These are phyloP conservation scores for Podospora pseudocomata DNA, from an alignment of 495 filamentous ascomycete genomes.

Conservation along the genomic window DNA sequence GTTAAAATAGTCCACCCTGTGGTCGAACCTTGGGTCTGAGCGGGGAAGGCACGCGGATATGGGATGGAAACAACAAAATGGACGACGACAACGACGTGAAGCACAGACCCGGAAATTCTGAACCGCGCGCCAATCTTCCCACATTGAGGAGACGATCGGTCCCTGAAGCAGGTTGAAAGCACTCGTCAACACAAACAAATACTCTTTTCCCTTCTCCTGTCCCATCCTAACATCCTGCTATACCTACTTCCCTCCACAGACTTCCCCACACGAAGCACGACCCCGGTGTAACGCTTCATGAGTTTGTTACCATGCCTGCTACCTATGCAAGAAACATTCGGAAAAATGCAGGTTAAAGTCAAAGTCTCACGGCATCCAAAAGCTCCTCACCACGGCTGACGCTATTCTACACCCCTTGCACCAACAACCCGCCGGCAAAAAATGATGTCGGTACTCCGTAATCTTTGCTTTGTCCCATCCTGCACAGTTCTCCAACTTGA, in stretches of 20 bases:
- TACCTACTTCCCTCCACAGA: no score
- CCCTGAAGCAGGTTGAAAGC: neutral
- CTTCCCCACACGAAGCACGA: no score
- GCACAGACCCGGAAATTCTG: neutral
- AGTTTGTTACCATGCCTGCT: no score
- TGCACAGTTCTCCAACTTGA: neutral
- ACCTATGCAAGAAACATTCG: neutral
- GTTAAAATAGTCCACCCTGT: neutral
- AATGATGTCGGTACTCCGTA: neutral
- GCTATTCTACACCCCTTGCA: neutral
- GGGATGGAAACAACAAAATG: neutral
- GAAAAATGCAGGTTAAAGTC: neutral
- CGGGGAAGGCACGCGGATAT: neutral
- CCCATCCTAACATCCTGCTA: neutral
- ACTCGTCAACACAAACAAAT: neutral
- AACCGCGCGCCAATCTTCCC: neutral
- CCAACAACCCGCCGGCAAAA: neutral
- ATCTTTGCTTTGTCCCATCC: neutral
- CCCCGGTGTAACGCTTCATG: no score
- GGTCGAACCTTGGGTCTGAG: neutral
- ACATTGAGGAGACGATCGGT: no score
- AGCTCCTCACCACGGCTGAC: neutral
- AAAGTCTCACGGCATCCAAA: neutral
- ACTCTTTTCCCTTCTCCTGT: neutral
- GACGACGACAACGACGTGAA: neutral